Conservation (phyloP, 306 rosid genomes). For the Macrotyloma uniflorum region DNA sequence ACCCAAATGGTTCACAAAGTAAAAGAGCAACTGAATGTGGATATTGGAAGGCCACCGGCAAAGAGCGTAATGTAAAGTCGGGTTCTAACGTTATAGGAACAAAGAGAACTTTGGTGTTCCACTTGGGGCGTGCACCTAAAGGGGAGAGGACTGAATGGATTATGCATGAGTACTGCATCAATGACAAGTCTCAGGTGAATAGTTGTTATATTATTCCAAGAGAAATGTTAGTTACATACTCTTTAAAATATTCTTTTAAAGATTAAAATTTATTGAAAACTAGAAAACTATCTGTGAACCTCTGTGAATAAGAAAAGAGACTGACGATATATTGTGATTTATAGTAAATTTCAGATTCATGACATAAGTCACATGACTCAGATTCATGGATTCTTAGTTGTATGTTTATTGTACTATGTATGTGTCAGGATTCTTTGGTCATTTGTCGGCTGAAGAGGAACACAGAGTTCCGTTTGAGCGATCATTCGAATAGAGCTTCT, state of each 20-base stretch:
- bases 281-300: no score
- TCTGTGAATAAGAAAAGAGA: no score
- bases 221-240: background rate
- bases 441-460: constrained; percentile 90
- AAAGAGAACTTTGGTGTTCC: constrained; percentile 90
- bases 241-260: background rate
- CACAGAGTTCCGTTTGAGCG: constrained; percentile 57
- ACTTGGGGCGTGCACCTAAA: constrained; percentile 90
- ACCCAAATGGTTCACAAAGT: constrained; percentile 93
- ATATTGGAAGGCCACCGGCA: constrained; percentile 98
- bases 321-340: no score
- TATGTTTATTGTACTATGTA: background rate
- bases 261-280: background rate
- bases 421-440: constrained; percentile 76
- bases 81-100: constrained; percentile 75
- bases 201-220: background rate
- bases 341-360: no score
- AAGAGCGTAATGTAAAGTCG: constrained; percentile 86
- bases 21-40: constrained; percentile 88
- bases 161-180: constrained; percentile 86
- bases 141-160: constrained; percentile 98
- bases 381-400: background rate
- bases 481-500: constrained; percentile 56
- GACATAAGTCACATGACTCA: background rate
- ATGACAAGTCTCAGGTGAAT: constrained; percentile 75